Evolutionary conservation across 1,284 basidiomycete species (phyloP).

Genomic region (Sphagnurus paluster): DNA sequence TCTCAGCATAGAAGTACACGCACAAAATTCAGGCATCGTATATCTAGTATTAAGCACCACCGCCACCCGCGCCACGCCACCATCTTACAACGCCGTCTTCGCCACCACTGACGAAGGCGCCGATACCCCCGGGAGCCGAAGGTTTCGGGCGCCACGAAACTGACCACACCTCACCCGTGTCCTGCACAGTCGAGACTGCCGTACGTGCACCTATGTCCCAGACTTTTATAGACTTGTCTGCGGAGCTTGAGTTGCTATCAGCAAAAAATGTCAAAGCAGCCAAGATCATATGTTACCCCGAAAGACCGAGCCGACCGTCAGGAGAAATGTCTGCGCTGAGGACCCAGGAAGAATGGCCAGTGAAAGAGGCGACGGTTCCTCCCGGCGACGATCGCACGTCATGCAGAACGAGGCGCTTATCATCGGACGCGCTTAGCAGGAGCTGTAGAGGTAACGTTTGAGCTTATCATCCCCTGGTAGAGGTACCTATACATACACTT

Average conservation of each 20-base stretch:
- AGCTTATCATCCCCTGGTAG: slow-evolving; percentile 6
- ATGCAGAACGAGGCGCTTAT: slow-evolving; percentile 83
- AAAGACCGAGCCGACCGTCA: slow-evolving; percentile 74
- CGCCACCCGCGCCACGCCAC: slow-evolving; percentile 68
- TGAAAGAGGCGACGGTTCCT: slow-evolving; percentile 78
- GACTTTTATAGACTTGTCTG: slow-evolving; percentile 83
- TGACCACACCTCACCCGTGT: slow-evolving; percentile 83
- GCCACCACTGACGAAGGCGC: slow-evolving; percentile 78
- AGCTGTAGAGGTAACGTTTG: slow-evolving; percentile 50
- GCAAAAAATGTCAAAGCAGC: slow-evolving; percentile 1
- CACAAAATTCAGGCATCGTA: not conserved
- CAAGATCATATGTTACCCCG: slow-evolving; percentile 58
- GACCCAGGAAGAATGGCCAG: slow-evolving; percentile 87
- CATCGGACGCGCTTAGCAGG: slow-evolving; percentile 83
- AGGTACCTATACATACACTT: slow-evolving; percentile 31
- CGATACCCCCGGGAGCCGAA: slow-evolving; percentile 50
- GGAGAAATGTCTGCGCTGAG: slow-evolving; percentile 78
- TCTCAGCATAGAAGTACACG: not conserved
- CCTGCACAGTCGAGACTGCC: slow-evolving; percentile 76
- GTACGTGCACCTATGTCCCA: slow-evolving; percentile 84
- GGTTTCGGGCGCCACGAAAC: slow-evolving; percentile 79
- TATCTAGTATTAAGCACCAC: slow-evolving; percentile 1
- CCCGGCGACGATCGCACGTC: slow-evolving; percentile 75
- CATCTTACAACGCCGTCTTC: slow-evolving; percentile 79
- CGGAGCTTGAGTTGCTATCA: slow-evolving; percentile 50